Conservation (phyloP, 2,329 filamentous ascomycete genomes). For the Gyromitra esculenta region DNA sequence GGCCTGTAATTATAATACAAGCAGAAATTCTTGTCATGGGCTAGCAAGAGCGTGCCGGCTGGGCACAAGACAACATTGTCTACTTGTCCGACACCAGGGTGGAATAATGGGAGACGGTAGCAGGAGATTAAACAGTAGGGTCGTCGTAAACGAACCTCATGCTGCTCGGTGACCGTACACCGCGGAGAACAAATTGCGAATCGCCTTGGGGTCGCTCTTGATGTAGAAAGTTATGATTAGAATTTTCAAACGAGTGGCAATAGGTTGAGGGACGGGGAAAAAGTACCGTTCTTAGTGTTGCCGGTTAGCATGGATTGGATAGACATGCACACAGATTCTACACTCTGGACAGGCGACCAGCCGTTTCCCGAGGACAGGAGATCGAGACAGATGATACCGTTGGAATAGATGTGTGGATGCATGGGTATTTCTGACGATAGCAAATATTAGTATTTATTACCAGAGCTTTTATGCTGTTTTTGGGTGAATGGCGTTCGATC, state of each 20-base stretch:
- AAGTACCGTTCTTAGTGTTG: constrained; percentile 78
- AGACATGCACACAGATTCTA: constrained; percentile 96
- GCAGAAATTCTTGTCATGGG: not conserved
- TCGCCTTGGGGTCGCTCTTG: constrained; percentile 83
- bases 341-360: constrained; percentile 96
- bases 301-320: constrained; percentile 98
- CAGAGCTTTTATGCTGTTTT: not conserved
- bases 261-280: not conserved
- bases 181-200: constrained; percentile 77
- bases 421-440: constrained; percentile 73
- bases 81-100: not conserved
- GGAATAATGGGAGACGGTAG: not conserved
- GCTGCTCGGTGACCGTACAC: constrained; percentile 79
- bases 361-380: constrained; percentile 80
- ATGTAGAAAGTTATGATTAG: constrained; percentile 20
- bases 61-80: not conserved
- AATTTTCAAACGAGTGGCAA: not conserved
- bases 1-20: not conserved
- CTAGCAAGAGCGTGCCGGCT: too few species aligned
- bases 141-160: constrained; percentile 96
- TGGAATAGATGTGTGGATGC: constrained; percentile 97
- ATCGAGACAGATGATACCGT: constrained; percentile 98
- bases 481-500: constrained; percentile 5
- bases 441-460: constrained; percentile 26
- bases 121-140: constrained; percentile 71